phyloP scores from a whole-genome alignment of 2,329 filamentous ascomycete genomes.

The Coniochaeta sp. region DNA sequence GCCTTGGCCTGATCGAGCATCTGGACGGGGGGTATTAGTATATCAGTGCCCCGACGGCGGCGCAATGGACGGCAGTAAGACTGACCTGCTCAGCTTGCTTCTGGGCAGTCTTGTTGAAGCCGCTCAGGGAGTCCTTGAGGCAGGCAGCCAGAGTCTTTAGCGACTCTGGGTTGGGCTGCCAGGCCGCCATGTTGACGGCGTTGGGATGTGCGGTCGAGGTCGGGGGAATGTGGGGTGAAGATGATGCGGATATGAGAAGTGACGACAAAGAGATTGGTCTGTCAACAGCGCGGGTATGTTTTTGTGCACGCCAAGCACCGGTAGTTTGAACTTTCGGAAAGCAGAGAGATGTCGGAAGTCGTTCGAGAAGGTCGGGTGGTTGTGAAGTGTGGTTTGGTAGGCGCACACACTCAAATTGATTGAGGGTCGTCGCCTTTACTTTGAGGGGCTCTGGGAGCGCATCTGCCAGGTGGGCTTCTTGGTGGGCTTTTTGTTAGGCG shows the following conservation, averaged over 20 bases:
- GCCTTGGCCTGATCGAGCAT: slow-evolving; percentile 87
- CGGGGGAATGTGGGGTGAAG: background rate
- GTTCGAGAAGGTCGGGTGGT: background rate
- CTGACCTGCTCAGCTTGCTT: slow-evolving; percentile 85
- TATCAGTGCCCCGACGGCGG: slow-evolving; percentile 3
- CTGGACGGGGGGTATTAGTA: slow-evolving; percentile 39
- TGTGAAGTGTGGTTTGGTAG: background rate
- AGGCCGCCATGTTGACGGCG: slow-evolving; percentile 45
- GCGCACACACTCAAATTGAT: background rate
- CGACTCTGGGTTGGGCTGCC: slow-evolving; percentile 84
- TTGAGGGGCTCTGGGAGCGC: background rate
- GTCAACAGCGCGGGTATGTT: background rate
- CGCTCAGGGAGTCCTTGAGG: slow-evolving; percentile 86
- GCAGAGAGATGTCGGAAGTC: no score
- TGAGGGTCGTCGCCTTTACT: background rate
- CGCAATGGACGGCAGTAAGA: slow-evolving; percentile 18
- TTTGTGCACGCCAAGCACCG: background rate
- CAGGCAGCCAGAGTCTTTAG: slow-evolving; percentile 83
- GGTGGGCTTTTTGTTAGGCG: slow-evolving; percentile 3
- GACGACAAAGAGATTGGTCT: background rate
- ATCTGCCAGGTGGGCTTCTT: background rate
- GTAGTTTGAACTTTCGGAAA: background rate
- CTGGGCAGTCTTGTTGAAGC: slow-evolving; percentile 69
- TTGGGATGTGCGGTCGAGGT: slow-evolving; percentile 38
- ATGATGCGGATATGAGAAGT: background rate